A percentile compares a stretch with the other conserved stretches of the same genome.
Evolutionary conservation across 257 asterid genomes (phyloP).

Genomic region (Misopates orontium): DNA sequence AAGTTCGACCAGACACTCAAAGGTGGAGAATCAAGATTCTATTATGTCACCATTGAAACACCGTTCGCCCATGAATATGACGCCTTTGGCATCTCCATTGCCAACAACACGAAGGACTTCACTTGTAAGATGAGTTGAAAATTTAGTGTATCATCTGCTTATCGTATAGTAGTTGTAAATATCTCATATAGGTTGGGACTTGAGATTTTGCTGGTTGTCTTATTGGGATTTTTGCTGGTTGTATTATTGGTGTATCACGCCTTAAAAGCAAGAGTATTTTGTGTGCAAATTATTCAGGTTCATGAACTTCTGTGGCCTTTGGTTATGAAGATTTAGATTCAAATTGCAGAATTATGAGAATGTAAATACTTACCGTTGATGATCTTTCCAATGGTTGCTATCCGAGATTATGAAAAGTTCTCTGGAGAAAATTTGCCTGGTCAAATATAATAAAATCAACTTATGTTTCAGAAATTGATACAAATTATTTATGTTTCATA

Average conservation of each 20-base stretch:
- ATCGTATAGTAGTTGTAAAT: slow-evolving; percentile 33
- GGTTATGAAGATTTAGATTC: slow-evolving; percentile 10
- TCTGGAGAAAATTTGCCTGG: too few relatives aligned
- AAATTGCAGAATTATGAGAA: slow-evolving; percentile 18
- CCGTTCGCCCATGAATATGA: slow-evolving; percentile 45
- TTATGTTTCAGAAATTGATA: too few relatives aligned
- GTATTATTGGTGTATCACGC: slow-evolving; percentile 23
- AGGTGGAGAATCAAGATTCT: slow-evolving; percentile 26
- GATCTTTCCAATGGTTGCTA: slow-evolving; percentile 1
- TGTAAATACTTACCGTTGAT: not conserved
- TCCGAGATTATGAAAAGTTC: not conserved
- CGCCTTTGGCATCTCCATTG: slow-evolving; percentile 57
- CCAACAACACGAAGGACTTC: slow-evolving; percentile 51
- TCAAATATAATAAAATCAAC: too few relatives aligned
- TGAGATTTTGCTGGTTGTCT: slow-evolving; percentile 25
- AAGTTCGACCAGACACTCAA: slow-evolving; percentile 33
- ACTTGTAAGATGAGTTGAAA: slow-evolving; percentile 41
- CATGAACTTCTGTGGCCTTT: not conserved
- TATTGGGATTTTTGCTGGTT: too few relatives aligned
- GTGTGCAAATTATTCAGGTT: not conserved
- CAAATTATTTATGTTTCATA: too few relatives aligned
- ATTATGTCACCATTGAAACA: slow-evolving; percentile 35
- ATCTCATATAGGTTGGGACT: slow-evolving; percentile 17
- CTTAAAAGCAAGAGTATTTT: slow-evolving; percentile 16
- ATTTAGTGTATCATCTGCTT: slow-evolving; percentile 2